Evolutionary conservation across 192 early-diverging fungal genomes (phyloP).

Genomic region (Paraglomus occultum): DNA sequence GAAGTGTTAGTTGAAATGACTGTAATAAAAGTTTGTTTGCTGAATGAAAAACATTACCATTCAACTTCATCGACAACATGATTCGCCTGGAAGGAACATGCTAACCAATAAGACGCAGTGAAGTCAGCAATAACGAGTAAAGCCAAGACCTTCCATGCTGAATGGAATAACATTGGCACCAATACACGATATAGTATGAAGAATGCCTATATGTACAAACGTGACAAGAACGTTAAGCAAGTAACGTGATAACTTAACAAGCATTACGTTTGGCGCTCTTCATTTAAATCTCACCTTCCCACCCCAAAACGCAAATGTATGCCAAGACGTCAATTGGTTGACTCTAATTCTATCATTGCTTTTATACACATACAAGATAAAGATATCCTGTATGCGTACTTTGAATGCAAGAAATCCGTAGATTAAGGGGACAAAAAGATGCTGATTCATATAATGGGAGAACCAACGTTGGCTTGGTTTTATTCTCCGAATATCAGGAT

Average conservation of each 20-base stretch:
- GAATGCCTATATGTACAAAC: slow-evolving; percentile 33
- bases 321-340: slow-evolving; percentile 44
- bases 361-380: slow-evolving; percentile 48
- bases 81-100: slow-evolving; percentile 59
- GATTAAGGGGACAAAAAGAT: slow-evolving; percentile 48
- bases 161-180: slow-evolving; percentile 40
- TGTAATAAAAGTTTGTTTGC: too few species aligned
- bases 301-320: slow-evolving; percentile 55
- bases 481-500: slow-evolving; percentile 55
- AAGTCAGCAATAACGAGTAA: slow-evolving; percentile 49
- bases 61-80: slow-evolving; percentile 56
- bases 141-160: slow-evolving; percentile 35
- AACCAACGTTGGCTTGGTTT: slow-evolving; percentile 52
- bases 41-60: slow-evolving; percentile 34
- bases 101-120: slow-evolving; percentile 50
- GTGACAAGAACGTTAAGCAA: background rate
- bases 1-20: background rate
- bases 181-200: slow-evolving; percentile 50
- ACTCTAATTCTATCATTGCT: slow-evolving; percentile 49
- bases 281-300: slow-evolving; percentile 40
- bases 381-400: slow-evolving; percentile 50
- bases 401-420: slow-evolving; percentile 55
- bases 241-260: background rate
- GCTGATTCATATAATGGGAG: slow-evolving; percentile 48
- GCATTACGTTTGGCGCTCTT: background rate